phyloP scores from a whole-genome alignment of 129 eudicot genomes.

The Helichrysum umbraculigerum region DNA sequence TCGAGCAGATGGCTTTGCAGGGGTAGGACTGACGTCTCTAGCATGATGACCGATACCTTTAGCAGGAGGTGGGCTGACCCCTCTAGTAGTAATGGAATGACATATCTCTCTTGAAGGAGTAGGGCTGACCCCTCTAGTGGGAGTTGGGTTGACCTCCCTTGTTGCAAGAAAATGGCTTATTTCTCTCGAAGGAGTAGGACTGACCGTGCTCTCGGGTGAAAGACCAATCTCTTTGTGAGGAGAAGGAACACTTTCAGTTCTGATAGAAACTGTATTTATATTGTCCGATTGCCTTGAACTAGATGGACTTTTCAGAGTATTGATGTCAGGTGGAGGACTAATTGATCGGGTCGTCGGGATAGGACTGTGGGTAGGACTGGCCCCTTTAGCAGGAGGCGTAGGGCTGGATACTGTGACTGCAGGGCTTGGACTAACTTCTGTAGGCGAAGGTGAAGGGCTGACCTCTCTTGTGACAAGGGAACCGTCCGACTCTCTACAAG shows the following conservation, averaged over 20 bases:
- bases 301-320: conserved; percentile 11
- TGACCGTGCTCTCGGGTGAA: background rate
- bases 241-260: background rate
- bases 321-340: conserved; percentile 6
- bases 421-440: conserved; percentile 1
- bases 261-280: background rate
- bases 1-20: conserved; percentile 54
- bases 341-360: background rate
- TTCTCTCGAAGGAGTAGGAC: background rate
- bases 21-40: conserved; percentile 53
- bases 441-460: background rate
- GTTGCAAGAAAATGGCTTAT: background rate
- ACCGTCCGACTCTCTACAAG: background rate
- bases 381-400: conserved; percentile 1
- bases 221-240: background rate
- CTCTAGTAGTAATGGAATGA: conserved; percentile 15
- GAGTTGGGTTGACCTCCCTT: background rate
- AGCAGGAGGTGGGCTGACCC: conserved; percentile 42
- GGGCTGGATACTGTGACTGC: background rate
- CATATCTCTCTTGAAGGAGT: conserved; percentile 13
- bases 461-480: background rate
- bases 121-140: conserved; percentile 16
- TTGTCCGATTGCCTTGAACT: background rate
- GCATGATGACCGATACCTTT: conserved; percentile 44
- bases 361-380: background rate